These are phyloP conservation scores for Exophiala xenobiotica DNA, from an alignment of 2,329 filamentous ascomycete species.

Conservation along the genomic window DNA sequence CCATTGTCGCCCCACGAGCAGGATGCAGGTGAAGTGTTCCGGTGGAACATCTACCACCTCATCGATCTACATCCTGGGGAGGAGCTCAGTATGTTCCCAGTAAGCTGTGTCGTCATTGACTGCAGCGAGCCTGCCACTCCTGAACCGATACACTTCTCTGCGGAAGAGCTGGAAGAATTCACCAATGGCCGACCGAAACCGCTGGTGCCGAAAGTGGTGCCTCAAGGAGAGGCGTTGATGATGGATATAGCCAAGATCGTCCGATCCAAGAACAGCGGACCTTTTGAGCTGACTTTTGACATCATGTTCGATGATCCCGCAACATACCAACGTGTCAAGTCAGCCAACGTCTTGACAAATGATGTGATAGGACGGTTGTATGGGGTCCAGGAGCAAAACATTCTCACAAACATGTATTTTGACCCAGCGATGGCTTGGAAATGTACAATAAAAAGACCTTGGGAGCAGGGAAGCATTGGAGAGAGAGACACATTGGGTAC, in stretches of 20 bases:
- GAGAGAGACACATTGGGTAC: slow-evolving; percentile 42
- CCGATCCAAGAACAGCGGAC: slow-evolving; percentile 53
- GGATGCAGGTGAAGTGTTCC: slow-evolving; percentile 42
- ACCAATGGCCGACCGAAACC: no score
- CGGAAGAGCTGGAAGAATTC: neutral
- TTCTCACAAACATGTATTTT: slow-evolving; percentile 41
- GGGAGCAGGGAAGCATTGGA: slow-evolving; percentile 36
- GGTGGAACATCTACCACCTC: slow-evolving; percentile 48
- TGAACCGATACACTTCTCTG: neutral
- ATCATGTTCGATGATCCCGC: slow-evolving; percentile 50
- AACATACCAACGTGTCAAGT: slow-evolving; percentile 40
- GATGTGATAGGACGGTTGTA: slow-evolving; percentile 33
- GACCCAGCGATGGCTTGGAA: slow-evolving; percentile 51
- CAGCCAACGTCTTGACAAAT: slow-evolving; percentile 37
- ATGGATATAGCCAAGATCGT: slow-evolving; percentile 41
- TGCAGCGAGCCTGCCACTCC: neutral
- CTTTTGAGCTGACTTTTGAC: slow-evolving; percentile 55
- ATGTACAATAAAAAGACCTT: slow-evolving; percentile 41
- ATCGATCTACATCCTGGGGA: slow-evolving; percentile 41
- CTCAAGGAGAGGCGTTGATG: neutral
- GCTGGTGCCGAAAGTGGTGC: no score
- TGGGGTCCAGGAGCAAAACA: slow-evolving; percentile 28
- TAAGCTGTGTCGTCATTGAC: neutral
- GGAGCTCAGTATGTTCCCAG: slow-evolving; percentile 11
- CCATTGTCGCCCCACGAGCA: slow-evolving; percentile 41